Conservation (phyloP, 2,329 filamentous ascomycete genomes). For the Pseudogymnoascus sp. region DNA sequence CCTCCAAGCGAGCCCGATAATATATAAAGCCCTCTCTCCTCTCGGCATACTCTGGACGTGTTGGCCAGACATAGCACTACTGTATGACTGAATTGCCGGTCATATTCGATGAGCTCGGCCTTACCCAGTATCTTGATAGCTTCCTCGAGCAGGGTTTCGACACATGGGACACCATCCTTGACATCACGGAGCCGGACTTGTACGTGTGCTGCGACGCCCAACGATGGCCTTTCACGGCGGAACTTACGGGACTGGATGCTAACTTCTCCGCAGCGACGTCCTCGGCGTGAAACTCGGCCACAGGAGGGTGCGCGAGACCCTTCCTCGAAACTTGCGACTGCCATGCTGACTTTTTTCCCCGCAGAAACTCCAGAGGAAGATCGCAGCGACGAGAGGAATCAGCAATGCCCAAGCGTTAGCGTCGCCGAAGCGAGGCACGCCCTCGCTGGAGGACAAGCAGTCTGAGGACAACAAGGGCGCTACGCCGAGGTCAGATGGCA, state of each 20-base stretch:
- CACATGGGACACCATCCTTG: slow-evolving; percentile 72
- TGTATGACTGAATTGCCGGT: slow-evolving; percentile 47
- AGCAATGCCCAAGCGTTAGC: slow-evolving; percentile 28
- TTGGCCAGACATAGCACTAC: slow-evolving; percentile 25
- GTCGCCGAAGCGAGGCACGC: slow-evolving; percentile 31
- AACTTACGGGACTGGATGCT: slow-evolving; percentile 11
- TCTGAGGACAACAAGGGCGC: slow-evolving; percentile 45
- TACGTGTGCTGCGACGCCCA: slow-evolving; percentile 27
- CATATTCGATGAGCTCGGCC: slow-evolving; percentile 65
- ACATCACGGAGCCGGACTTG: slow-evolving; percentile 79
- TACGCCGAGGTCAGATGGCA: slow-evolving; percentile 33
- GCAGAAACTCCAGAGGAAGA: slow-evolving; percentile 74
- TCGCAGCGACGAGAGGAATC: slow-evolving; percentile 62
- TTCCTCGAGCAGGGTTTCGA: slow-evolving; percentile 78
- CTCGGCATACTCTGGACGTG: slow-evolving; percentile 21
- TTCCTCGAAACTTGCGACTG: slow-evolving; percentile 1
- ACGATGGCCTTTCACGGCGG: neutral
- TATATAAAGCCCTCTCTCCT: neutral
- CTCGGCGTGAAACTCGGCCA: slow-evolving; percentile 74
- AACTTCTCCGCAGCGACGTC: slow-evolving; percentile 44
- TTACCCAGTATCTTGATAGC: slow-evolving; percentile 64
- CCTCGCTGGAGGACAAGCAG: slow-evolving; percentile 48
- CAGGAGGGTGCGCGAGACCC: slow-evolving; percentile 53
- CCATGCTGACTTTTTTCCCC: slow-evolving; percentile 11
- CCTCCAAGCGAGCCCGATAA: neutral